phyloP scores from a whole-genome alignment of 2,329 filamentous ascomycete species.

The Colletotrichum costaricense region DNA sequence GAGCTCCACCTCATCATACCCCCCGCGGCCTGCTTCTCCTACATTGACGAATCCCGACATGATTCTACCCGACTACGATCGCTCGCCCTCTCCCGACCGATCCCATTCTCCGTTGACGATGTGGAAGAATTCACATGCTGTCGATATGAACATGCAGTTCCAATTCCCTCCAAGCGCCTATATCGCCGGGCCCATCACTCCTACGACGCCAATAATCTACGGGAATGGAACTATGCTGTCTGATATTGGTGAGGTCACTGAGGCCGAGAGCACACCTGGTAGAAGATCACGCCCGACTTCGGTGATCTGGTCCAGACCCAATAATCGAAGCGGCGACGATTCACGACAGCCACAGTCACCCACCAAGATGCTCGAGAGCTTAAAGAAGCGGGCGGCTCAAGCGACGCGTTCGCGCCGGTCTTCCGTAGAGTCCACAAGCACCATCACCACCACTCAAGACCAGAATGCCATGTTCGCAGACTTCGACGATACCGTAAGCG shows the following conservation, averaged over 20 bases:
- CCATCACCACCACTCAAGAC: constrained; percentile 65
- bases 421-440: constrained; percentile 72
- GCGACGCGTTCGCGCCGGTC: constrained; percentile 60
- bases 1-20: constrained; percentile 49
- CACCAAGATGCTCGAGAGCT: constrained; percentile 54
- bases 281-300: constrained; percentile 46
- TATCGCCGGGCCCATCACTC: constrained; percentile 57
- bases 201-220: constrained; percentile 74
- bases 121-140: constrained; percentile 60
- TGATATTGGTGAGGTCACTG: constrained; percentile 70
- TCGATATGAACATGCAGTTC: constrained; percentile 47
- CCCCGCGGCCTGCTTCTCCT: constrained; percentile 75
- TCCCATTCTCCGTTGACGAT: constrained; percentile 63
- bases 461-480: constrained; percentile 64
- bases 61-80: constrained; percentile 83
- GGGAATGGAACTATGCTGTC: constrained; percentile 77
- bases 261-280: constrained; percentile 63
- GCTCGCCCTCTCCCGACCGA: constrained; percentile 63
- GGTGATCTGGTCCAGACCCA: constrained; percentile 39
- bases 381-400: constrained; percentile 58
- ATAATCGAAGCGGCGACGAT: constrained; percentile 43
- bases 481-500: constrained; percentile 71
- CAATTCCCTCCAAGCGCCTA: constrained; percentile 58
- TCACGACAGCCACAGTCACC: constrained; percentile 50
- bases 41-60: constrained; percentile 94